Conservation (phyloP, 768 basidiomycete genomes). For the Leccinum arenicola region DNA sequence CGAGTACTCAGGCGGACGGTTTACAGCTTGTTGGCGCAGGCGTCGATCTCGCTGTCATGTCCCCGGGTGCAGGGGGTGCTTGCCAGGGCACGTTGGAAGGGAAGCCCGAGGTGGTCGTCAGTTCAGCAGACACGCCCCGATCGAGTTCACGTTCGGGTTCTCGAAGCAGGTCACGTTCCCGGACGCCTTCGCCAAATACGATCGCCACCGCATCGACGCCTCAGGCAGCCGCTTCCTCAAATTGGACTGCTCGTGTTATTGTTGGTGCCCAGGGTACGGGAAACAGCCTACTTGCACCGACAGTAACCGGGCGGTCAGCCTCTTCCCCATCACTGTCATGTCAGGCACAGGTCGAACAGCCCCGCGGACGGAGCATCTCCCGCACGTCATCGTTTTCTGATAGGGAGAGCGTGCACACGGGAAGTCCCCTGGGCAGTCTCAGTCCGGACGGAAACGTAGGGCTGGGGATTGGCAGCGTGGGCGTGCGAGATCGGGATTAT, state of each 20-base stretch:
- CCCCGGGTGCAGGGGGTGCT: constrained; percentile 15
- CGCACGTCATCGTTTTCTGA: constrained; percentile 58
- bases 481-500: constrained; percentile 35
- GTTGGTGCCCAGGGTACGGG: constrained; percentile 15
- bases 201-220: constrained; percentile 15
- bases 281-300: constrained; percentile 25
- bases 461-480: constrained; percentile 31
- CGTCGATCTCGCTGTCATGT: constrained; percentile 13
- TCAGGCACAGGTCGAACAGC: constrained; percentile 29
- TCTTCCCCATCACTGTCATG: constrained; percentile 35
- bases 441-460: constrained; percentile 37
- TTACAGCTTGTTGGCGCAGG: constrained; percentile 19
- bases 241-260: constrained; percentile 8
- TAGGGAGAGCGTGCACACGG: constrained; percentile 38
- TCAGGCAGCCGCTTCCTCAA: constrained; percentile 5
- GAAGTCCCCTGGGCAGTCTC: constrained; percentile 36
- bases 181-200: constrained; percentile 44
- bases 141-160: constrained; percentile 33
- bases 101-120: constrained; percentile 34
- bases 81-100: constrained; percentile 11
- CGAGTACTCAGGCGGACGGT: constrained; percentile 9
- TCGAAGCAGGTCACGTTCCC: constrained; percentile 38
- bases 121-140: constrained; percentile 32
- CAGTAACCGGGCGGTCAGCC: constrained; percentile 30
- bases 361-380: constrained; percentile 53